Conservation (phyloP, 2,329 filamentous ascomycete genomes). For the Plenodomus biglobosus region DNA sequence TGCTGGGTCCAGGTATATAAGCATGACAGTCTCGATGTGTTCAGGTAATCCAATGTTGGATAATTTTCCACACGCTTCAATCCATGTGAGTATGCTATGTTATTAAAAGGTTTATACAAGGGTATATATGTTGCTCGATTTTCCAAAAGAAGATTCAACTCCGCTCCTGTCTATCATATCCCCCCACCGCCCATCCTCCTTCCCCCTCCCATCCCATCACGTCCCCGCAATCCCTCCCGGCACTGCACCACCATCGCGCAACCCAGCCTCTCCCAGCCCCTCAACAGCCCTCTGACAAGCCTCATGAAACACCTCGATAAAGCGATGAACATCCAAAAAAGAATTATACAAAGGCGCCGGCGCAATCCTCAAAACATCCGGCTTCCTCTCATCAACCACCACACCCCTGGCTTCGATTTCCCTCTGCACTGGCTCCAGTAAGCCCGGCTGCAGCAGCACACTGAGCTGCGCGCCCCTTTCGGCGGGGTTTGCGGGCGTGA, state of each 20-base stretch:
- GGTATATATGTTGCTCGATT: slow-evolving; percentile 15
- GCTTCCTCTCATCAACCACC: slow-evolving; percentile 80
- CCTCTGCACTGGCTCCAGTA: slow-evolving; percentile 68
- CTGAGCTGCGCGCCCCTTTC: slow-evolving; percentile 80
- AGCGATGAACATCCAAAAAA: slow-evolving; percentile 66
- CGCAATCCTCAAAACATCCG: slow-evolving; percentile 80
- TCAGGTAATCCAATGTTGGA: slow-evolving; percentile 3
- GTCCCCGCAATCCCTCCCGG: slow-evolving; percentile 14
- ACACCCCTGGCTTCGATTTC: slow-evolving; percentile 69
- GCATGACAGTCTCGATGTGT: neutral
- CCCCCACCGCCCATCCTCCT: no score
- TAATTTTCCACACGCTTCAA: slow-evolving; percentile 2
- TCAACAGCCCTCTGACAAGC: slow-evolving; percentile 49
- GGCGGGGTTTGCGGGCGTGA: slow-evolving; percentile 69
- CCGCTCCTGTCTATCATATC: no score
- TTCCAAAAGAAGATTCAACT: slow-evolving; percentile 7
- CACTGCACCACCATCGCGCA: slow-evolving; percentile 2
- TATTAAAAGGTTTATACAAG: neutral
- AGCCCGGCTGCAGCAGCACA: slow-evolving; percentile 65
- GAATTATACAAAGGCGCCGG: slow-evolving; percentile 83
- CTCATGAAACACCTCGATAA: slow-evolving; percentile 51
- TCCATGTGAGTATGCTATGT: neutral
- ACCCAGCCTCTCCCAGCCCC: neutral
- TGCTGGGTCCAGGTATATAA: neutral
- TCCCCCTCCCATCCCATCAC: slow-evolving; percentile 3